Conservation (phyloP, 2,329 filamentous ascomycete genomes). For the Didymella sp. region DNA sequence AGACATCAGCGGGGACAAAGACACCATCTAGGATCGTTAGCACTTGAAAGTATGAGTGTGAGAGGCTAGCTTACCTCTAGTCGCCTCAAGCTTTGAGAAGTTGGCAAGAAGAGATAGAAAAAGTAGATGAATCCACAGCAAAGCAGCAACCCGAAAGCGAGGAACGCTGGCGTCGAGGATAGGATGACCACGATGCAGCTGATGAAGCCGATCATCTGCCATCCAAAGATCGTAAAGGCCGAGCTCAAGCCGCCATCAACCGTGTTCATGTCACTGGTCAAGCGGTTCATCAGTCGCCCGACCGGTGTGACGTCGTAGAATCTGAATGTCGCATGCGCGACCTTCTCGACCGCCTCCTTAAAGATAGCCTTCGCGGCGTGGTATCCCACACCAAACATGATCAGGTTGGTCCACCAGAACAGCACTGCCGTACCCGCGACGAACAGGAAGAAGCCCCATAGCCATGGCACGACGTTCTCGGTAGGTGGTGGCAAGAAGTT, state of each 20-base stretch:
- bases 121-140: conserved; percentile 73
- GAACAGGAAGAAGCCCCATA: conserved; percentile 72
- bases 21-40: conserved; percentile 68
- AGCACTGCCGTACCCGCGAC: conserved; percentile 44
- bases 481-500: conserved; percentile 69
- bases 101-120: conserved; percentile 79
- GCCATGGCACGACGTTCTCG: conserved; percentile 74
- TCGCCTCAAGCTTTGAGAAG: conserved; percentile 81
- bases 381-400: conserved; percentile 80
- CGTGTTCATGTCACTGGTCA: conserved; percentile 89
- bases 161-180: conserved; percentile 77
- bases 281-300: conserved; percentile 87
- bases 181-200: conserved; percentile 80
- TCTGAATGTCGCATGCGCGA: conserved; percentile 82
- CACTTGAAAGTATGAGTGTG: not conserved
- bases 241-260: conserved; percentile 84
- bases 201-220: conserved; percentile 72
- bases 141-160: conserved; percentile 73
- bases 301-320: conserved; percentile 92
- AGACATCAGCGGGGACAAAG: conserved; percentile 84
- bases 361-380: conserved; percentile 79
- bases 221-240: conserved; percentile 75
- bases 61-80: conserved; percentile 62
- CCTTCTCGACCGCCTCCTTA: conserved; percentile 71
- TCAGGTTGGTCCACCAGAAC: conserved; percentile 67